phyloP scores from a whole-genome alignment of 495 filamentous ascomycete genomes.

The Hyaloscypha hepaticicola region DNA sequence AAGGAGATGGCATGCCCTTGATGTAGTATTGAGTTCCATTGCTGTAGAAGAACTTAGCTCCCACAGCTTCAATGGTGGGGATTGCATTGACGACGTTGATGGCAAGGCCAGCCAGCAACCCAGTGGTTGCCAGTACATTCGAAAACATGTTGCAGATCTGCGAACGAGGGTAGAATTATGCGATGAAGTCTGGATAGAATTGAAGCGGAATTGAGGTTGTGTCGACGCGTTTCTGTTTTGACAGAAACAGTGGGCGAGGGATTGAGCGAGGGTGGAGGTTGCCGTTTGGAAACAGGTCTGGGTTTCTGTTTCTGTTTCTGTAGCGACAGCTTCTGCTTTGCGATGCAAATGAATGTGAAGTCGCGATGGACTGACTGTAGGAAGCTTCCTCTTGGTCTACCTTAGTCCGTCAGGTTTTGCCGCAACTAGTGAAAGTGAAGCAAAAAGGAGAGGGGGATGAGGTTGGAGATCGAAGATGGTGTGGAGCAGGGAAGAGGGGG shows the following conservation, averaged over 20 bases:
- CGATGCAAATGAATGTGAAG: constrained; percentile 6
- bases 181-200: background rate
- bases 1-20: constrained; percentile 55
- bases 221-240: background rate
- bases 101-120: constrained; percentile 22
- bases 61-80: constrained; percentile 59
- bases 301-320: background rate
- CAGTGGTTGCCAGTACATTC: constrained; percentile 10
- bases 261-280: constrained; percentile 13
- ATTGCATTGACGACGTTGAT: constrained; percentile 36
- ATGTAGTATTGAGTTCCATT: constrained; percentile 79
- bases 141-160: constrained; percentile 25
- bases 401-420: no score
- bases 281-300: background rate
- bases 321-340: constrained; percentile 8
- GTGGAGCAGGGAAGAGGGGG: background rate
- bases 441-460: background rate
- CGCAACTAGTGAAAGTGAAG: constrained; percentile 9
- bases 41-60: constrained; percentile 81
- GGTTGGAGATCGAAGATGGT: background rate
- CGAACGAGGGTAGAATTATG: constrained; percentile 3
- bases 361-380: background rate
- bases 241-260: background rate
- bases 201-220: background rate
- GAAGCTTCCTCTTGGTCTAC: background rate